Percentiles rank a stretch among this genome's conserved stretches.
phyloP scores from a whole-genome alignment of 768 basidiomycete genomes.

The Boletus subparvulus region DNA sequence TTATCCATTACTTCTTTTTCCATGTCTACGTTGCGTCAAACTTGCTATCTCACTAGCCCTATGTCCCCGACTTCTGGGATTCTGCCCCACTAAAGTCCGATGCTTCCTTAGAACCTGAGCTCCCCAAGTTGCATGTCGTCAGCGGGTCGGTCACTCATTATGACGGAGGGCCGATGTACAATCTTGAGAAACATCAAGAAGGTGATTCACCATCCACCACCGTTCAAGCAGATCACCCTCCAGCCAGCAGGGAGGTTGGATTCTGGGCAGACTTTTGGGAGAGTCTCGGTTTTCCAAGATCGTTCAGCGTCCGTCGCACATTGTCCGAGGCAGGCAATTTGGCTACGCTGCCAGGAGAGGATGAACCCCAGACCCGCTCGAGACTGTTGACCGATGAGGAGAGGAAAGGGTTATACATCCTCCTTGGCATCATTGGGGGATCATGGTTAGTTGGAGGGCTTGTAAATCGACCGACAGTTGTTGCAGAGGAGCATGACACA shows the following conservation, averaged over 20 bases:
- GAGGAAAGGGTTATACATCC: constrained; percentile 44
- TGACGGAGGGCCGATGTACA: constrained; percentile 48
- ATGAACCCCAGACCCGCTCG: constrained; percentile 22
- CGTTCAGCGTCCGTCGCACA: constrained; percentile 25
- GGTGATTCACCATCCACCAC: background rate
- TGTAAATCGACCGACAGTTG: constrained; percentile 13
- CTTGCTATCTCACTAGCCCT: constrained; percentile 44
- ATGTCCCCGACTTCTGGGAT: constrained; percentile 58
- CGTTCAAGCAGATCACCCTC: constrained; percentile 12
- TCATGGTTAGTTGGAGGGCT: constrained; percentile 48
- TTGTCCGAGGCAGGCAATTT: constrained; percentile 6
- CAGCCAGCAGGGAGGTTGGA: constrained; percentile 13
- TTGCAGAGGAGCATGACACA: constrained; percentile 11
- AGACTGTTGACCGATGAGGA: constrained; percentile 45
- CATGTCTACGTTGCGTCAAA: background rate
- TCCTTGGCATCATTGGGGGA: constrained; percentile 48
- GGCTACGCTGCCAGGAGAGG: constrained; percentile 16
- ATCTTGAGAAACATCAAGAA: constrained; percentile 31
- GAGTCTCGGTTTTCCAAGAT: constrained; percentile 37
- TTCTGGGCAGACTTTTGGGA: constrained; percentile 39
- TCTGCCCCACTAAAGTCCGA: constrained; percentile 42
- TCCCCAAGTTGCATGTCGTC: constrained; percentile 53
- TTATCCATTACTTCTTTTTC: constrained; percentile 1
- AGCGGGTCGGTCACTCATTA: constrained; percentile 46
- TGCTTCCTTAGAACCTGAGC: constrained; percentile 23